These are phyloP conservation scores for Colletotrichum tanaceti DNA, from an alignment of 2,329 filamentous ascomycete species.

Conservation along the genomic window DNA sequence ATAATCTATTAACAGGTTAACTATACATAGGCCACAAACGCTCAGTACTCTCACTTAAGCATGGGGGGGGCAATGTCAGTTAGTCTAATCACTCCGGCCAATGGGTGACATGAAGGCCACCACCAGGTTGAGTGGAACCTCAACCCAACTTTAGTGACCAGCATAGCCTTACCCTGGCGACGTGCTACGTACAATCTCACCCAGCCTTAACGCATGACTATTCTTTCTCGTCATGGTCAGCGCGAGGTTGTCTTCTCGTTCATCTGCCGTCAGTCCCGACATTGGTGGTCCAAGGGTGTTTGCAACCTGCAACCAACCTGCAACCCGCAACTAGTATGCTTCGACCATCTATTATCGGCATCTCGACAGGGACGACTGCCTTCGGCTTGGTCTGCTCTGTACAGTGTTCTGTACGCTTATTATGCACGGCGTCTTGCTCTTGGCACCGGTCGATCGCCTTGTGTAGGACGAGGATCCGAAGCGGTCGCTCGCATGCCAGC, in stretches of 20 bases:
- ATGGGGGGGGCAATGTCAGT: too few relatives aligned
- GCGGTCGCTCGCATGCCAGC: slow-evolving; percentile 25
- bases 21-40: too few relatives aligned
- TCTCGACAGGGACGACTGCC: slow-evolving; percentile 26
- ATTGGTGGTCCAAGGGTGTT: slow-evolving; percentile 20
- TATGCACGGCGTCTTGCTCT: slow-evolving; percentile 12
- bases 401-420: slow-evolving; percentile 30
- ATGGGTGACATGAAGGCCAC: slow-evolving; percentile 27
- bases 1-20: too few relatives aligned
- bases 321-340: slow-evolving; percentile 4
- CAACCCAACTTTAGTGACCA: slow-evolving; percentile 19
- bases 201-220: slow-evolving; percentile 30
- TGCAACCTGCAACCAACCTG: slow-evolving; percentile 8
- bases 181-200: slow-evolving; percentile 17
- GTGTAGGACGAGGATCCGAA: slow-evolving; percentile 19
- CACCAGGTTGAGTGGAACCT: slow-evolving; percentile 29
- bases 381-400: slow-evolving; percentile 17
- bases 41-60: too few relatives aligned
- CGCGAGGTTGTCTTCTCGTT: slow-evolving; percentile 14
- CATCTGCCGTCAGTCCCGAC: slow-evolving; percentile 9
- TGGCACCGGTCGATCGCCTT: slow-evolving; percentile 26
- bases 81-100: too few relatives aligned
- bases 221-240: slow-evolving; percentile 35
- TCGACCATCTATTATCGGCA: slow-evolving; percentile 35
- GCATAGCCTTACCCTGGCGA: slow-evolving; percentile 37